Base-by-base conservation (phyloP, 441 rosid genomes). In the Euphorbia corollata region DNA sequence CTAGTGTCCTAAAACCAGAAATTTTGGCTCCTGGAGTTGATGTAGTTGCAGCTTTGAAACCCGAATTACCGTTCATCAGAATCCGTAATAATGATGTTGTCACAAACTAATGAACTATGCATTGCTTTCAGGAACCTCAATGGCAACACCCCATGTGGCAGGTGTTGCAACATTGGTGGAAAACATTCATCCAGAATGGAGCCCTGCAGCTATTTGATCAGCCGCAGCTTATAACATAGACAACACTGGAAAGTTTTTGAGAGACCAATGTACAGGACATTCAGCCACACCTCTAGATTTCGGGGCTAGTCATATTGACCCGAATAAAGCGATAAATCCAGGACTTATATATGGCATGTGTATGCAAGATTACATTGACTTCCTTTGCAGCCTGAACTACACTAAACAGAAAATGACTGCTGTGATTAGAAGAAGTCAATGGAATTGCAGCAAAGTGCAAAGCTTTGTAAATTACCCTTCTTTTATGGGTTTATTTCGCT, bases 111-210 rank as follows among this genome's bases (percentile, higher is more conserved):
- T 81, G 15, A 75, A 83, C 63, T 85, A 80, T 41, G 98, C 92
- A 0, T 77, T 88, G 76, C 72, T 81, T 80, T 90, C 97, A 24
- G 96, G 97, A 63, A 92, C 96, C 9, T 89, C 93, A 75, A 88
- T 92, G 97, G 88, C 94, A 54, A 90, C 94, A 74, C 94, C 97
- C 69, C 96, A 88, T 77, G 68, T 88, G 67, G 91, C 97, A 24
- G 96, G 98, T 47, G 79, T 87, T n/a, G 91, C 90, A 61, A 96
- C 97, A 51, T 68, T 86, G 51, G 73, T 90, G 39, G 87, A 84
- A 76, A 85, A 81, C 47, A 79, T 78, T 64, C 87, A 86, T 56
- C 85, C 85, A 30, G 72, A 73, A 10, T 86, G 90, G 78, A 85
- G 92, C 73, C 98, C 96, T 38, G 81, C 96, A 63, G 94, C 92